Conservation (phyloP, 2,329 filamentous ascomycete species). For the Talaromyces marneffei region DNA sequence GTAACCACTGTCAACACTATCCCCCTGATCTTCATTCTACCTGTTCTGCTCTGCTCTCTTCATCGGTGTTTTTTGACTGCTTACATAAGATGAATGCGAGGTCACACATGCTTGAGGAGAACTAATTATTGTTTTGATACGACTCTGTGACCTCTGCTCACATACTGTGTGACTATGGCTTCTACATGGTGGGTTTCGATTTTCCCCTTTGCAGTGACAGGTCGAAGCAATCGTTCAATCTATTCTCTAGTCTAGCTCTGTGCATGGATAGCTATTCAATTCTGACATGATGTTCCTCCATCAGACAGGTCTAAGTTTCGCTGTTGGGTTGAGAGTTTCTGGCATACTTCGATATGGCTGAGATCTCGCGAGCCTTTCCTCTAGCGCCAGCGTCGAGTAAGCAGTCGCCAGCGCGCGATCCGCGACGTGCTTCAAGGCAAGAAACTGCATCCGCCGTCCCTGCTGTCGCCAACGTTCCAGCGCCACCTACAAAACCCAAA, state of each 20-base stretch:
- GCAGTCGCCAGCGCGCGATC: conserved; percentile 3
- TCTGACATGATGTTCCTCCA: not conserved
- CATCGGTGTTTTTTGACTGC: not conserved
- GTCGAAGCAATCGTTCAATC: not conserved
- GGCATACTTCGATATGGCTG: not conserved
- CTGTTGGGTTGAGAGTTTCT: not conserved
- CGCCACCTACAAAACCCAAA: not conserved
- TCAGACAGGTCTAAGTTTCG: not conserved
- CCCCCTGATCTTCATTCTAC: too few relatives aligned
- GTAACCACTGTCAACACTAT: not conserved
- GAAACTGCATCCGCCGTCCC: not conserved
- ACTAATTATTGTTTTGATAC: not conserved
- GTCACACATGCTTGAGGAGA: not conserved
- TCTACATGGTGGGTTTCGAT: not conserved
- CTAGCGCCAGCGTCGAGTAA: not conserved
- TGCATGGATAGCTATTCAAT: not conserved
- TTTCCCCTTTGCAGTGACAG: not conserved
- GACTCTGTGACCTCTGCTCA: not conserved
- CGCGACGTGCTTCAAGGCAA: conserved; percentile 1
- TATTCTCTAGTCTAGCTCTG: not conserved
- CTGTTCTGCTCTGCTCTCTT: not conserved
- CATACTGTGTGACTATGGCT: not conserved
- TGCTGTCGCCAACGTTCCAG: not conserved
- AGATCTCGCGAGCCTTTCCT: conserved; percentile 1
- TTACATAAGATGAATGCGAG: not conserved